Conservation (phyloP, 108 stramenopile genomes). For the Epipyxis sp. region DNA sequence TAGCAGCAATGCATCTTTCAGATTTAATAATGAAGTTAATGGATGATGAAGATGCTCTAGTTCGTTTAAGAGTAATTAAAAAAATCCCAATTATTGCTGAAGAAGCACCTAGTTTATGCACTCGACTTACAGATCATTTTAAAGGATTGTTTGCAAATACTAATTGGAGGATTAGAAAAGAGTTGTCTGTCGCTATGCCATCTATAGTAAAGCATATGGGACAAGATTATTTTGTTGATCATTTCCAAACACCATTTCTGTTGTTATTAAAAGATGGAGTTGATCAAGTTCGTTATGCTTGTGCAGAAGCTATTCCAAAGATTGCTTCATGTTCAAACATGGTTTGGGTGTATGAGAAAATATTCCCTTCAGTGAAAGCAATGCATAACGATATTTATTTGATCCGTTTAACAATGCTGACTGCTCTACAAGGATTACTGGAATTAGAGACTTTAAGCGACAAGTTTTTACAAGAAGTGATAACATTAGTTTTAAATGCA, state of each 20-base stretch:
- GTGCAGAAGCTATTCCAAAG: not conserved
- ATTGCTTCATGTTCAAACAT: not conserved
- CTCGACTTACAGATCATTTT: not conserved
- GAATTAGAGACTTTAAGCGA: not conserved
- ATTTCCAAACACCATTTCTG: conserved; percentile 13
- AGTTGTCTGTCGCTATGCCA: conserved; percentile 6
- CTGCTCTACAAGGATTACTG: conserved; percentile 15
- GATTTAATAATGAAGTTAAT: conserved; percentile 27
- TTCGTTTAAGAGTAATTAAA: conserved; percentile 4
- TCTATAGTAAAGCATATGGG: conserved; percentile 30
- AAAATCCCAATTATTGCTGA: conserved; percentile 10
- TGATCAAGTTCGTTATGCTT: conserved; percentile 18
- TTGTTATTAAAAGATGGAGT: conserved; percentile 26
- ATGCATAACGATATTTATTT: not conserved
- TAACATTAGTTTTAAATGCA: not conserved
- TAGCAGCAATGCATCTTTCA: not conserved
- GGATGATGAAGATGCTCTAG: conserved; percentile 27
- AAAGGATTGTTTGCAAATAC: conserved; percentile 7
- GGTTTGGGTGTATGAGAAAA: conserved; percentile 3
- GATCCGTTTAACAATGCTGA: conserved; percentile 19
- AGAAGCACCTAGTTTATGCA: conserved; percentile 21
- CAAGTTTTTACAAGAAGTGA: not conserved
- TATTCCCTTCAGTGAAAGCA: conserved; percentile 24
- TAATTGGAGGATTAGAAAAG: conserved; percentile 19
- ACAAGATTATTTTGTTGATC: conserved; percentile 24